Percentiles rank a stretch among this genome's conserved stretches.
Conservation (phyloP, 768 basidiomycete species). For the Hericium coralloides region DNA sequence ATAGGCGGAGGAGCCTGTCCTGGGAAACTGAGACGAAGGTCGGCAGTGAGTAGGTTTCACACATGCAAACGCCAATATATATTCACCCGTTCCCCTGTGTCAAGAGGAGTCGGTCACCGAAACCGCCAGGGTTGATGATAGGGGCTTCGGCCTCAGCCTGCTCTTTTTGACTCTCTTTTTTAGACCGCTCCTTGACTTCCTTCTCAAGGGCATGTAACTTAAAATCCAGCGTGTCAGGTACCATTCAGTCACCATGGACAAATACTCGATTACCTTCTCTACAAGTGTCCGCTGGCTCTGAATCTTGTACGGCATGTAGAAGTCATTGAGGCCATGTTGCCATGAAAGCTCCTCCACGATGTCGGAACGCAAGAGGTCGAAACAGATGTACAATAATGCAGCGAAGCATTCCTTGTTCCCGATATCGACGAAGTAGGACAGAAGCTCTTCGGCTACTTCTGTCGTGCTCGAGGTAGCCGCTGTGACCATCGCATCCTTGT, state of each 20-base stretch:
- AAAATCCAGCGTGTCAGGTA: not conserved
- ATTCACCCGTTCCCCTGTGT: conserved; percentile 64
- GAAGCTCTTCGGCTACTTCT: conserved; percentile 89
- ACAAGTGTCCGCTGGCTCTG: conserved; percentile 77
- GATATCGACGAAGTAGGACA: conserved; percentile 96
- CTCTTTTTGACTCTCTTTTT: conserved; percentile 85
- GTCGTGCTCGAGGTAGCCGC: conserved; percentile 77
- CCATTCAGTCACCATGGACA: too few relatives aligned
- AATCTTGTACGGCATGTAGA: conserved; percentile 94
- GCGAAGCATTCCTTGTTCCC: conserved; percentile 99
- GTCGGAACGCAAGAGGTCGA: conserved; percentile 90
- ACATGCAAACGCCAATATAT: not conserved
- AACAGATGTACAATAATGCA: conserved; percentile 83
- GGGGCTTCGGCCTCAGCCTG: conserved; percentile 78
- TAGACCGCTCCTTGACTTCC: conserved; percentile 79
- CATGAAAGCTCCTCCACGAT: conserved; percentile 92
- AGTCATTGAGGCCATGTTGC: conserved; percentile 94
- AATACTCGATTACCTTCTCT: conserved; percentile 48
- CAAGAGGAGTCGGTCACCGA: conserved; percentile 50
- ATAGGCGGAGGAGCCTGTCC: conserved; percentile 52
- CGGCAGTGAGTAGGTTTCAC: conserved; percentile 3
- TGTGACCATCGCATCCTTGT: conserved; percentile 94
- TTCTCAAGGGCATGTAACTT: conserved; percentile 54
- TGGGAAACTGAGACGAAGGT: conserved; percentile 35
- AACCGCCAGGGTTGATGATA: conserved; percentile 79